Percentiles rank a stretch among this genome's conserved stretches.
Conservation (phyloP, 2,329 filamentous ascomycete species). For the Botrytis porri region DNA sequence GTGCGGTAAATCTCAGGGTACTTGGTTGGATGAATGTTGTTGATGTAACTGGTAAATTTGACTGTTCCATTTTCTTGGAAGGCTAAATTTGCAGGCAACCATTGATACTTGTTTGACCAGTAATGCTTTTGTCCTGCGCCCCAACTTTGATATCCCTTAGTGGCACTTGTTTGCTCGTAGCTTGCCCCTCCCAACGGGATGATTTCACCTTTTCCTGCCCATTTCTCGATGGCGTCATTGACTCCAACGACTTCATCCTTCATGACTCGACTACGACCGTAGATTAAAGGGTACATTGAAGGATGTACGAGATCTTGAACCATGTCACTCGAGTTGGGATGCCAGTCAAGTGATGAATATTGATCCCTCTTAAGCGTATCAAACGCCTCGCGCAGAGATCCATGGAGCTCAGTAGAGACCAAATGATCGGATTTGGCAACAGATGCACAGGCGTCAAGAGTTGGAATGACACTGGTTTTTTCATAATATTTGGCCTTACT, state of each 20-base stretch:
- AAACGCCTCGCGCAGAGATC: constrained; percentile 46
- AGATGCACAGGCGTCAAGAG: constrained; percentile 29
- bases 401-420: constrained; percentile 41
- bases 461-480: constrained; percentile 22
- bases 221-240: constrained; percentile 30
- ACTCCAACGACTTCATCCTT: constrained; percentile 29
- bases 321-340: constrained; percentile 54
- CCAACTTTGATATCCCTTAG: too few relatives aligned
- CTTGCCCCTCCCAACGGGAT: not conserved
- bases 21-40: constrained; percentile 44
- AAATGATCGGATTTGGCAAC: constrained; percentile 53
- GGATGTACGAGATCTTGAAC: constrained; percentile 64
- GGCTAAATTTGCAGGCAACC: constrained; percentile 7
- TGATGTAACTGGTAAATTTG: constrained; percentile 44
- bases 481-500: constrained; percentile 28
- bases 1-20: constrained; percentile 40
- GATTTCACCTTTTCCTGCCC: constrained; percentile 32
- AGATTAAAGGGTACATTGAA: constrained; percentile 59
- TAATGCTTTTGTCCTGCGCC: not conserved
- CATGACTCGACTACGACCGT: constrained; percentile 47
- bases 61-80: constrained; percentile 3
- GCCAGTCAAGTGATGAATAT: constrained; percentile 52
- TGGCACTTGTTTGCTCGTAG: not conserved
- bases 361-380: constrained; percentile 49
- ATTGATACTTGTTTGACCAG: constrained; percentile 1